Evolutionary conservation across 2,329 filamentous ascomycete species (phyloP), one percentile per base, ranked within the genome.

Genomic region (Colletotrichum sp.): DNA sequence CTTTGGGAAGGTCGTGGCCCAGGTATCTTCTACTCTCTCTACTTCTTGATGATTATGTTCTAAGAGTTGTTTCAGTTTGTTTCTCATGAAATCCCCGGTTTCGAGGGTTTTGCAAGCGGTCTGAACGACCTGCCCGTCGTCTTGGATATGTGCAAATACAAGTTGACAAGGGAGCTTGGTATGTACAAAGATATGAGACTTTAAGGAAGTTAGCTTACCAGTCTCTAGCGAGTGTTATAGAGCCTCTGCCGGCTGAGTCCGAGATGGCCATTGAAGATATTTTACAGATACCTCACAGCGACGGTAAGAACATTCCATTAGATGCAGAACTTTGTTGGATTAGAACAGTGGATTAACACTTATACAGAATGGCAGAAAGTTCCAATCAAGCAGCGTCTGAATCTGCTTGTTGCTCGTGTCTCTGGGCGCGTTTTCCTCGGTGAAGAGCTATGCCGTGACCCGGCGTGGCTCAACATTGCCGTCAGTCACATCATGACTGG

Each of bases 391-490:
- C 18, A 52, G 44, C 44, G 44, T 21, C n/a, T 52, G 44, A 52
- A 52, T 52, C n/a, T 52, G n/a, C 44, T 52, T 21, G 44, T 52
- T 13, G 44, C 44, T 21, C 44, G 44, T 21, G 44, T 52, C 44
- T 52, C 44, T 52, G 44, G 44, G 44, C 44, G 44, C n/a, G 44
- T 52, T 7, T 52, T 52, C 2, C 44, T 52, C 3, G 89, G 89
- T 5, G 78, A 81, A 9, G 80, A 83, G 6, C 79, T 89, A 7
- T 88, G 87, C 78, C 86, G 86, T 6, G 85, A 90, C 77, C 78
- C 85, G 32, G 81, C 84, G 49, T 90, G 89, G 89, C 83, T 90
- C n/a, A 80, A 85, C 4, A 85, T 88, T 68, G 79, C 86, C 69
- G 81, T 87, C 80, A 80, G 82, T 28, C 88, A 87, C 77, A 86